Evolutionary conservation across 805 yeast genomes (phyloP).

Genomic region (Candida odintsovae): DNA sequence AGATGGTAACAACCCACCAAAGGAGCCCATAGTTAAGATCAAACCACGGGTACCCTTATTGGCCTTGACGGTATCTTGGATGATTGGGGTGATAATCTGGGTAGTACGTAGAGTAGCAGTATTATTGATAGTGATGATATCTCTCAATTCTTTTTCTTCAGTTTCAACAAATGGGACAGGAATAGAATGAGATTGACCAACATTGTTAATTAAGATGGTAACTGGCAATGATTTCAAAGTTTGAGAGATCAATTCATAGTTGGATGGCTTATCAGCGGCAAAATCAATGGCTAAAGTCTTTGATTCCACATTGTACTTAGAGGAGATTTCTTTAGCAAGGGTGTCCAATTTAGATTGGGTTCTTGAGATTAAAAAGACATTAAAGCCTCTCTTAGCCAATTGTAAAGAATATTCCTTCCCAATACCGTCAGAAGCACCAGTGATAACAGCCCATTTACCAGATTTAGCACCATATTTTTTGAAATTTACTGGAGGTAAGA

Average conservation of each 20-base stretch:
- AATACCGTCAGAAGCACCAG: slow-evolving; percentile 97
- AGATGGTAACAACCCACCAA: slow-evolving; percentile 90
- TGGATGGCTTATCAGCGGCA: slow-evolving; percentile 50
- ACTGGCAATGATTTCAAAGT: slow-evolving; percentile 50
- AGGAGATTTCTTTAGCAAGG: slow-evolving; percentile 56
- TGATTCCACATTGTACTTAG: slow-evolving; percentile 56
- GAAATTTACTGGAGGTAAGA: slow-evolving; percentile 55
- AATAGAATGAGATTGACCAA: slow-evolving; percentile 90
- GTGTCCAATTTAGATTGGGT: slow-evolving; percentile 69
- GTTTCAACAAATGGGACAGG: slow-evolving; percentile 93
- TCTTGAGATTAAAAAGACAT: slow-evolving; percentile 78
- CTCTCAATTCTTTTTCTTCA: slow-evolving; percentile 61
- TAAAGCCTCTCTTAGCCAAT: slow-evolving; percentile 80
- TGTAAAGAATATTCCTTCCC: slow-evolving; percentile 90
- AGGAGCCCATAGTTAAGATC: slow-evolving; percentile 92
- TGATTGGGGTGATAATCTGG: slow-evolving; percentile 68
- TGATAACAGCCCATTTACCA: slow-evolving; percentile 88
- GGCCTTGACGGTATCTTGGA: slow-evolving; percentile 45
- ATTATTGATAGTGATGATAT: slow-evolving; percentile 82
- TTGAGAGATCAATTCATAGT: slow-evolving; percentile 47
- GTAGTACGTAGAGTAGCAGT: slow-evolving; percentile 81
- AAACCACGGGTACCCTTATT: slow-evolving; percentile 53
- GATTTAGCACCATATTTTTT: slow-evolving; percentile 67
- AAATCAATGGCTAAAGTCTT: slow-evolving; percentile 75
- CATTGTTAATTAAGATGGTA: slow-evolving; percentile 81